phyloP scores from a whole-genome alignment of 768 basidiomycete species.

The Polyporus arcularius region DNA sequence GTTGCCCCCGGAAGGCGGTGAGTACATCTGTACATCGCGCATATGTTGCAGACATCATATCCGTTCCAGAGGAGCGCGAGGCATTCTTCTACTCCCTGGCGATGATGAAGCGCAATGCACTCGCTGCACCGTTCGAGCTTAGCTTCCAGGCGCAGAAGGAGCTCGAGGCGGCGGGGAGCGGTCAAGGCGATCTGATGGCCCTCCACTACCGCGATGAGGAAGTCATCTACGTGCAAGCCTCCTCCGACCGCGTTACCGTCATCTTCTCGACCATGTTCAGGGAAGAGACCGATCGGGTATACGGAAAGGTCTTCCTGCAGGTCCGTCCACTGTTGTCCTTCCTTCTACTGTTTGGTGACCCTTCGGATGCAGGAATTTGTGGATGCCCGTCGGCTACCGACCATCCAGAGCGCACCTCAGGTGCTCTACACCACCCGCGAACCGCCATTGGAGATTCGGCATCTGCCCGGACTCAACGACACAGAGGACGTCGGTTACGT shows the following conservation, averaged over 20 bases:
- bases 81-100: constrained; percentile 80
- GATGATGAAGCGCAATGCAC: constrained; percentile 87
- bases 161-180: constrained; percentile 70
- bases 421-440: constrained; percentile 94
- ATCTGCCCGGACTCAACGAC: constrained; percentile 76
- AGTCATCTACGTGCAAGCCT: constrained; percentile 93
- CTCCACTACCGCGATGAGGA: constrained; percentile 97
- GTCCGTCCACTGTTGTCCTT: constrained; percentile 41
- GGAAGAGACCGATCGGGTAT: constrained; percentile 96
- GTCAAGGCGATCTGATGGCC: constrained; percentile 84
- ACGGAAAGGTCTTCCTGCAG: constrained; percentile 98
- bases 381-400: constrained; percentile 91
- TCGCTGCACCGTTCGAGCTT: constrained; percentile 91
- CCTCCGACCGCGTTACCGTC: constrained; percentile 93
- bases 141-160: constrained; percentile 84
- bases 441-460: constrained; percentile 94
- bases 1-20: constrained; percentile 79
- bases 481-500: constrained; percentile 94
- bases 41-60: constrained; percentile 12
- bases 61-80: constrained; percentile 67
- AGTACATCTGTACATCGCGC: constrained; percentile 23
- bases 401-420: constrained; percentile 95
- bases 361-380: constrained; percentile 81
- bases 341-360: background rate
- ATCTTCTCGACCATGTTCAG: constrained; percentile 97